A percentile compares a stretch with the other conserved stretches of the same genome.
These are phyloP conservation scores for Mycena floridula DNA, from an alignment of 768 basidiomycete species.

Conservation along the genomic window DNA sequence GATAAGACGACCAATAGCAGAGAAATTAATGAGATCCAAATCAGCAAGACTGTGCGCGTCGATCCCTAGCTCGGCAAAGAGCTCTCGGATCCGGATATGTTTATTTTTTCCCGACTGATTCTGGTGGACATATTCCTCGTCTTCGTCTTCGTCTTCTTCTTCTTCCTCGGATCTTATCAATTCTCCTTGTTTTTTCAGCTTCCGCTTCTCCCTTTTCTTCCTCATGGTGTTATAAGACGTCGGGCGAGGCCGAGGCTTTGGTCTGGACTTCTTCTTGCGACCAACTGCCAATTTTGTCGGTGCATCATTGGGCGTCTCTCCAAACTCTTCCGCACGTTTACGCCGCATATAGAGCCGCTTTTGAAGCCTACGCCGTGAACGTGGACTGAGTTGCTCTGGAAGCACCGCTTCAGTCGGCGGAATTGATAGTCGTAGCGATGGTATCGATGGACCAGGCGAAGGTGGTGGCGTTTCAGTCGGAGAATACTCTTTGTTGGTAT, in stretches of 20 bases:
- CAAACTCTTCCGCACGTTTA: conserved; percentile 49
- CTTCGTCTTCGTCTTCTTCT: background rate
- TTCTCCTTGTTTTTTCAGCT: background rate
- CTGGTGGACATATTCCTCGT: conserved; percentile 9
- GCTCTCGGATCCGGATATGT: conserved; percentile 36
- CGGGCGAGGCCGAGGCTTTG: background rate
- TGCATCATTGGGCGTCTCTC: conserved; percentile 21
- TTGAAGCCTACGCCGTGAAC: conserved; percentile 44
- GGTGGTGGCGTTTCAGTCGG: background rate
- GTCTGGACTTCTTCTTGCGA: conserved; percentile 12
- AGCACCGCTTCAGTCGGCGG: background rate
- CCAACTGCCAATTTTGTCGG: conserved; percentile 31
- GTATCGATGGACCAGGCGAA: too few relatives aligned
- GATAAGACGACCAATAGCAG: conserved; percentile 30
- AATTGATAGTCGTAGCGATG: background rate
- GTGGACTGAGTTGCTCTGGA: conserved; percentile 31
- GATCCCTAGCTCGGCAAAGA: conserved; percentile 39
- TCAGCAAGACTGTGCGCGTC: conserved; percentile 38
- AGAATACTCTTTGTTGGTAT: background rate
- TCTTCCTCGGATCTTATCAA: conserved; percentile 1
- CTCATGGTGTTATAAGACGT: background rate
- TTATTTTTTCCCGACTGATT: conserved; percentile 33
- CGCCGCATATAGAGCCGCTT: conserved; percentile 73
- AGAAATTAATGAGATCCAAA: conserved; percentile 44
- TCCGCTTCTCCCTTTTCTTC: background rate